Evolutionary conservation across 177 flowering plant species (phyloP), one percentile per base, ranked within the genome.

Genomic region (Vitis hybrid): DNA sequence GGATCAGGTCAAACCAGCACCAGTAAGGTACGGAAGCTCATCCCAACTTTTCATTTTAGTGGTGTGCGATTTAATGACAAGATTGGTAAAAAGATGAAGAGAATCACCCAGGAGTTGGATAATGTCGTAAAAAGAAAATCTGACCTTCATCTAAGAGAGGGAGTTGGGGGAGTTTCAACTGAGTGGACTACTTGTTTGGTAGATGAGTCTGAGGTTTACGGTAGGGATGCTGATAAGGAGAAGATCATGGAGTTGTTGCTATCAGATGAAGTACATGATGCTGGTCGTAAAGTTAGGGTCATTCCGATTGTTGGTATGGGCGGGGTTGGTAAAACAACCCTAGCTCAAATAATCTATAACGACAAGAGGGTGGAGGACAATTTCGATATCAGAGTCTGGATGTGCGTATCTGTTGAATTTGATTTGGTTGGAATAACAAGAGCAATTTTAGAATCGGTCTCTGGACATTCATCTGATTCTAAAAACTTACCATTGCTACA

Each of bases 281-380:
- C 4, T 3, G 31, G 14, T 11, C 61, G 47, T n/a, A 15, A 19
- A 2, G 4, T 69, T 2, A n/a, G 54, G 17, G 75, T 81, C 0
- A 49, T 78, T 55, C 59, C 79, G 3, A 73, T 81, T 11, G 55
- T 71, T 0, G 84, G 84, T 0, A 78, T 81, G 79, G 76, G 73
- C 0, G 83, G 83, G 3, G 10, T 73, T 2, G 81, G 84, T 0
- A 81, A 81, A 75, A 81, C 84, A 0, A 66, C 79, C 1, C 73
- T 81, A 22, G 79, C 84, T 14, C 79, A 74, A n/a, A 3, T 76
- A 4, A 74, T 78, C 2, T 81, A 66, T 56, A 71, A 75, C 10
- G 74, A 76, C 49, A 3, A 11, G 6, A 54, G 11, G 19, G 73
- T 71, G 60, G 11, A 49, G 8, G 51, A 50, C 2, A 13, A 59